phyloP scores from a whole-genome alignment of 106 monocot species.

The Agapanthus africanus region DNA sequence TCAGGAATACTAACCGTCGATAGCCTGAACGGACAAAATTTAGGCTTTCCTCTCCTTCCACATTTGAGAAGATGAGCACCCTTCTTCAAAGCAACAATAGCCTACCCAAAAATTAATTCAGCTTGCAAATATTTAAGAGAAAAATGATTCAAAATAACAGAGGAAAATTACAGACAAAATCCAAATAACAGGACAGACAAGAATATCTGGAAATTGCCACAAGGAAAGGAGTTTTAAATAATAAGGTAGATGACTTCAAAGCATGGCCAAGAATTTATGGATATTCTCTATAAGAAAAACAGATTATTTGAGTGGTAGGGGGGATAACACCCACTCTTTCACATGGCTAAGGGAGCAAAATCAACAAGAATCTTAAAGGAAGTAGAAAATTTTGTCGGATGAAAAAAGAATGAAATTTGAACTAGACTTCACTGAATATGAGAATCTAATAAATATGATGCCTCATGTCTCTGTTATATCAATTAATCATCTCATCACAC shows the following conservation, averaged over 20 bases:
- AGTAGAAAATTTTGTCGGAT: neutral
- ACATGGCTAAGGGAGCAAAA: too few relatives aligned
- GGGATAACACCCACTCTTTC: too few relatives aligned
- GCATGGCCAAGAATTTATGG: neutral
- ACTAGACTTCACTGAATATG: neutral
- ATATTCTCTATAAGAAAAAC: neutral
- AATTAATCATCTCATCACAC: neutral
- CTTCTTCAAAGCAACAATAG: slow-evolving; percentile 60
- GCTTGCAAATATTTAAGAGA: neutral
- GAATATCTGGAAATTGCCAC: neutral
- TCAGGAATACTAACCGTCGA: slow-evolving; percentile 34
- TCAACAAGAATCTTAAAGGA: neutral
- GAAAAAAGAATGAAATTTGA: neutral
- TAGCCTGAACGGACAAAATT: slow-evolving; percentile 59
- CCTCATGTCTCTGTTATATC: neutral
- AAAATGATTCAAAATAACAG: neutral
- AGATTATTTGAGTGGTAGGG: too few relatives aligned
- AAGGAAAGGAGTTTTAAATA: too few relatives aligned
- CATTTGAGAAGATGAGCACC: slow-evolving; percentile 74
- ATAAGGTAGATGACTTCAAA: neutral
- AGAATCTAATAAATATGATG: too few relatives aligned
- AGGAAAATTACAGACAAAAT: neutral
- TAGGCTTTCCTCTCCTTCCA: slow-evolving; percentile 63
- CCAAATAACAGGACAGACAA: neutral
- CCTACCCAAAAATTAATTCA: slow-evolving; percentile 23